Percentiles rank a stretch among this genome's conserved stretches.
Evolutionary conservation across 1,139 yeast genomes (phyloP).

Genomic region (Taphrina populina): DNA sequence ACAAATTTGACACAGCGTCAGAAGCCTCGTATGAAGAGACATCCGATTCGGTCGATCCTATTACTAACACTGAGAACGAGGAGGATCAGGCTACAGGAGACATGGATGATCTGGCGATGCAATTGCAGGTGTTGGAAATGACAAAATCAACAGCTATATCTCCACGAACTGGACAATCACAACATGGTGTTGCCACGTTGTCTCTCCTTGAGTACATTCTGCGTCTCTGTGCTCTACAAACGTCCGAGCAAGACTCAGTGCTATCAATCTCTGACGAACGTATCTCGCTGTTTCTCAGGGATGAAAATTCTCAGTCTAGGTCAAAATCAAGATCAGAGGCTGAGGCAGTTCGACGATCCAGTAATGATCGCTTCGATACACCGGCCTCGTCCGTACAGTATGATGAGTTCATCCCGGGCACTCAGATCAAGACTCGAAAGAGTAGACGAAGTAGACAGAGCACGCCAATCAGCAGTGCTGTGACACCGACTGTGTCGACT

Average conservation of each 20-base stretch:
- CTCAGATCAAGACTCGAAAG: slow-evolving; percentile 7
- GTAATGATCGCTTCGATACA: slow-evolving; percentile 26
- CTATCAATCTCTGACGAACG: slow-evolving; percentile 66
- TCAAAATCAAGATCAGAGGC: slow-evolving; percentile 12
- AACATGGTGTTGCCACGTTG: slow-evolving; percentile 25
- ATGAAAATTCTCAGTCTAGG: slow-evolving; percentile 47
- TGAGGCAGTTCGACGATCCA: slow-evolving; percentile 13
- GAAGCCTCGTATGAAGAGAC: slow-evolving; percentile 7
- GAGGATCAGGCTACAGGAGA: background rate
- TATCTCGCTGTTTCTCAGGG: slow-evolving; percentile 60
- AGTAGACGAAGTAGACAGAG: background rate
- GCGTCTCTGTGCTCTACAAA: slow-evolving; percentile 62
- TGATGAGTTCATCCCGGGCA: slow-evolving; percentile 30
- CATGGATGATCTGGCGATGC: slow-evolving; percentile 31
- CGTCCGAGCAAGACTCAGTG: slow-evolving; percentile 58
- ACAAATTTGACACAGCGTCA: slow-evolving; percentile 36
- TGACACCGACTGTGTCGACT: slow-evolving; percentile 4
- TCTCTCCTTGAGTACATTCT: slow-evolving; percentile 66
- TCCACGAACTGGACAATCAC: slow-evolving; percentile 2
- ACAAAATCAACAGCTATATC: slow-evolving; percentile 18
- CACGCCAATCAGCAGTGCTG: slow-evolving; percentile 2
- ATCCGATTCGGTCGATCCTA: slow-evolving; percentile 35
- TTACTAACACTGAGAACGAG: background rate
- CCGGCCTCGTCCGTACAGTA: slow-evolving; percentile 20
- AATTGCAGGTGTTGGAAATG: slow-evolving; percentile 32